Percentiles rank a stretch among this genome's conserved stretches.
phyloP scores from a whole-genome alignment of 148 eudicot species.

The Diospyros kaki region DNA sequence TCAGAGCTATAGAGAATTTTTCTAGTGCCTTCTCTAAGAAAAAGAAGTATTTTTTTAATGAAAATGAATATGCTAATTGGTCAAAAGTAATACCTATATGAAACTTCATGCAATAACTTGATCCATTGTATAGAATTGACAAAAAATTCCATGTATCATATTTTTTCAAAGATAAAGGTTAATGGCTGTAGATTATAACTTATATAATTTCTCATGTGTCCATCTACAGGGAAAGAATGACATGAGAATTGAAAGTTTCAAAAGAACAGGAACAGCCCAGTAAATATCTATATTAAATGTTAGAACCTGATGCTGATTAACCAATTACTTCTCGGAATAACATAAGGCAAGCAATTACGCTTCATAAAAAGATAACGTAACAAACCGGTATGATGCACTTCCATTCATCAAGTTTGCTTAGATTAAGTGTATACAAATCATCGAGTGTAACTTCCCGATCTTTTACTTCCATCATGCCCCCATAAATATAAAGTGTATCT shows the following conservation, averaged over 20 bases:
- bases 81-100: too few species aligned
- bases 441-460: constrained; percentile 94
- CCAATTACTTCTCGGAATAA: neutral
- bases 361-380: neutral
- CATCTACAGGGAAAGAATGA: too few species aligned
- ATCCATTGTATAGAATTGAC: too few species aligned
- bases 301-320: neutral
- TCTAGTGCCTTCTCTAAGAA: too few species aligned
- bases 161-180: too few species aligned
- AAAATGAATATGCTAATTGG: too few species aligned
- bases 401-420: constrained; percentile 98
- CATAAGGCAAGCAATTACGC: neutral
- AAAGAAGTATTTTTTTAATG: too few species aligned
- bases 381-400: constrained; percentile 88
- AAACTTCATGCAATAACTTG: too few species aligned
- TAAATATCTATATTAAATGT: neutral
- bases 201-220: too few species aligned
- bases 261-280: neutral
- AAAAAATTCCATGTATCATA: too few species aligned
- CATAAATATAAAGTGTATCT: constrained; percentile 86
- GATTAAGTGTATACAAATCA: constrained; percentile 84
- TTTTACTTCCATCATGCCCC: constrained; percentile 98
- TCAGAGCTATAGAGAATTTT: too few species aligned
- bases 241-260: neutral
- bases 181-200: too few species aligned